These are phyloP conservation scores for Nannizziopsis barbatae DNA, from an alignment of 2,329 filamentous ascomycete genomes.

Conservation along the genomic window DNA sequence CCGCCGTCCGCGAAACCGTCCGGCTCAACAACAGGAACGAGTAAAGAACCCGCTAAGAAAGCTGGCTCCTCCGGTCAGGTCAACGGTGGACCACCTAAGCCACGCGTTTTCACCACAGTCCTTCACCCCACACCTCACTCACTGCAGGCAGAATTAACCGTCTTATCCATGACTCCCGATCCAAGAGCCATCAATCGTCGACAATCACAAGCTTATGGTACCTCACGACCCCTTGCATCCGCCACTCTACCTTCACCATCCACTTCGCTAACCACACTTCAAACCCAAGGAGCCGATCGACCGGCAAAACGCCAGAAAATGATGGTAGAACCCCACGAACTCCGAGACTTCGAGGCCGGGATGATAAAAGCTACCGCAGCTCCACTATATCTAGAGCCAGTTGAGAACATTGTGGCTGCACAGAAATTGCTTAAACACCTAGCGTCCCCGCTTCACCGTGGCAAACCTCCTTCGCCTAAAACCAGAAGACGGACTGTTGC, in stretches of 20 bases:
- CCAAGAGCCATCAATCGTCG: conserved; percentile 40
- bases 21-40: conserved; percentile 25
- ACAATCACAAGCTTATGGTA: conserved; percentile 33
- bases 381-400: conserved; percentile 66
- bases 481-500: conserved; percentile 85
- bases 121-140: conserved; percentile 73
- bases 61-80: conserved; percentile 43
- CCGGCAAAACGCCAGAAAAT: conserved; percentile 62
- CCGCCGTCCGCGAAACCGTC: not conserved
- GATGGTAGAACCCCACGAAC: conserved; percentile 63
- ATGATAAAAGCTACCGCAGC: conserved; percentile 63
- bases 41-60: conserved; percentile 50
- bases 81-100: conserved; percentile 41
- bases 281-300: conserved; percentile 36
- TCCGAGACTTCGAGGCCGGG: conserved; percentile 64
- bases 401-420: conserved; percentile 55
- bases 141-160: conserved; percentile 60
- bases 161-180: conserved; percentile 63
- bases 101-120: conserved; percentile 64
- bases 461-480: conserved; percentile 71
- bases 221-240: conserved; percentile 33
- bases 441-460: conserved; percentile 65
- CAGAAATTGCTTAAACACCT: conserved; percentile 60
- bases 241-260: conserved; percentile 49
- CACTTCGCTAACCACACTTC: conserved; percentile 47